Conservation (phyloP, 2,329 filamentous ascomycete genomes). For the Trichoderma sp. region DNA sequence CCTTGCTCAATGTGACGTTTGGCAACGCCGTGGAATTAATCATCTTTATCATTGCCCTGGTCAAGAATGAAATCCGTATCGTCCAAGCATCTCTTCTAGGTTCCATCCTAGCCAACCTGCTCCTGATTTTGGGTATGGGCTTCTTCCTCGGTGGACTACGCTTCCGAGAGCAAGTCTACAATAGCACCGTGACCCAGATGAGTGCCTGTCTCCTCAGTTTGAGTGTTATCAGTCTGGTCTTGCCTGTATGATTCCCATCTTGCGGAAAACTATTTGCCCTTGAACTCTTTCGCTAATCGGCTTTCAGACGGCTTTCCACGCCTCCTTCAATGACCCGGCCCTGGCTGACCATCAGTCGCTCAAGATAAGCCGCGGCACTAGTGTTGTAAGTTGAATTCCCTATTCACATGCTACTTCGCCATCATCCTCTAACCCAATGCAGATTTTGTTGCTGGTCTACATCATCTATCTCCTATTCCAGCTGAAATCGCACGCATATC, state of each 20-base stretch:
- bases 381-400: slow-evolving; percentile 58
- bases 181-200: slow-evolving; percentile 94
- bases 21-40: slow-evolving; percentile 78
- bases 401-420: not conserved
- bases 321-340: slow-evolving; percentile 65
- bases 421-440: not conserved
- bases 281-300: slow-evolving; percentile 23
- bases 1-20: slow-evolving; percentile 73
- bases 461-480: slow-evolving; percentile 83
- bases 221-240: slow-evolving; percentile 81
- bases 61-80: slow-evolving; percentile 82
- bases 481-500: slow-evolving; percentile 85
- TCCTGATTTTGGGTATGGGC: slow-evolving; percentile 88
- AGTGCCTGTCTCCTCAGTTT: slow-evolving; percentile 88
- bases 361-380: slow-evolving; percentile 85
- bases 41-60: slow-evolving; percentile 76
- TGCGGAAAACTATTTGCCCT: slow-evolving; percentile 28
- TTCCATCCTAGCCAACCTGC: slow-evolving; percentile 82
- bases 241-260: slow-evolving; percentile 60
- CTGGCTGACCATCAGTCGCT: slow-evolving; percentile 69
- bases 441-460: slow-evolving; percentile 79
- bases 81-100: slow-evolving; percentile 88
- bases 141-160: slow-evolving; percentile 84
- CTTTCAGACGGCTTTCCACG: slow-evolving; percentile 78
- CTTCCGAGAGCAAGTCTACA: slow-evolving; percentile 91